Evolutionary conservation across 208 protist genomes (phyloP), one percentile per base, ranked within the genome.

Genomic region (Acanthamoeba pearcei): DNA sequence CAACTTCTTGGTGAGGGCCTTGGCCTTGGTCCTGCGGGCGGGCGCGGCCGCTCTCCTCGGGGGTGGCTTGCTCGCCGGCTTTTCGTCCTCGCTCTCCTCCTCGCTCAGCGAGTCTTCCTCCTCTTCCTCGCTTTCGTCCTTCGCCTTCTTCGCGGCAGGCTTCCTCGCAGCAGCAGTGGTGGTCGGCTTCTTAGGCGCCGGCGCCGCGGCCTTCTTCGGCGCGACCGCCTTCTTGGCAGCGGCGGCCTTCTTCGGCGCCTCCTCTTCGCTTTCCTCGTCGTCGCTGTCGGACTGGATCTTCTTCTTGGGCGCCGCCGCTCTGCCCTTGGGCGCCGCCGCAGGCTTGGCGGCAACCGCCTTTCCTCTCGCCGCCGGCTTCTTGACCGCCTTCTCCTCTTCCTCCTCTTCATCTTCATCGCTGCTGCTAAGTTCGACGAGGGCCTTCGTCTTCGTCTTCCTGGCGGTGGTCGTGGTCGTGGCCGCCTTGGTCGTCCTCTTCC

Each of bases 1-100:
- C n/a, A 88, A 12, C n/a, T 64, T 88, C 80, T 88, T 88, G 24
- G 80, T 42, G 51, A 88, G 53, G n/a, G 80, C 80, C 80, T 88
- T 88, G 80, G 80, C 29, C 80, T 88, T 88, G n/a, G 80, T 88
- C 51, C 13, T 17, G 53, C 80, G 80, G 1, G 62, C 29, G 10
- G 86, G 64, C 8, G 86, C 86, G 3, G 86, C 32, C 38, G 86
- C 86, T 13, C 86, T 46, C 42, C 42, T 66, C 29, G 35, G 32
- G 5, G 86, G 38, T 1, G 86, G 32, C 86, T 70, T 82, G 42
- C 60, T 70, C 53, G 5, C 5, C 0, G 15, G 19, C 46, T 82
- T 51, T 35, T 92, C 86, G 42, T 92, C 66, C 38, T 92, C 66
- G 42, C 64, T 92, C 38, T 70, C 86, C 42, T 92, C 66, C 60